Evolutionary conservation across 345 rosid species (phyloP), one percentile per base, ranked within the genome.

Genomic region (Syzygium grande): DNA sequence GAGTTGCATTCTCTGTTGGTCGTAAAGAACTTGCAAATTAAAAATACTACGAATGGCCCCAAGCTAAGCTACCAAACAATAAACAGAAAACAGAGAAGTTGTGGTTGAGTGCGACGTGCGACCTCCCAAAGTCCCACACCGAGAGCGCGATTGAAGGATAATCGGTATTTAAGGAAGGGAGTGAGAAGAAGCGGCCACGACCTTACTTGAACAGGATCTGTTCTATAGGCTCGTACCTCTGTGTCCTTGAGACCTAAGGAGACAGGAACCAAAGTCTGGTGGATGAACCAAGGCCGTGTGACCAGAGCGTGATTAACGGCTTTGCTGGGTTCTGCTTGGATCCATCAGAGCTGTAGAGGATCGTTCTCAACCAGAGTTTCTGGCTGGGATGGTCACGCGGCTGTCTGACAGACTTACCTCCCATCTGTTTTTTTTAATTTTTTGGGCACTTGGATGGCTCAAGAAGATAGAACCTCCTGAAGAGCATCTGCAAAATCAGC

Each of bases 161-260:
- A 29, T 25, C 3, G 0, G 84, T 23, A 29, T 52, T 27, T 77
- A 52, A 15, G 0, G 0, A 2, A 7, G 5, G 14, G 1, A 5
- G 0, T 4, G 11, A 56, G 3, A 21, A 0, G 7, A 0, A 0
- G 0, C 1, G 0, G 0, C 0, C 59, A 58, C 86, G 87, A 58
- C 84, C 77, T 87, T 87, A 83, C 87, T 87, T 89, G 86, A 86
- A 84, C 88, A 84, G 65, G 90, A 86, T 88, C 90, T 88, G 89
- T 56, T 90, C 88, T 86, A 77, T 88, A 88, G 87, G 59, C 29
- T 86, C 87, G 58, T 89, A 16, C 79, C 14, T 49, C 84, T 87
- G 91, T 61, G 17, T 89, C 88, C 55, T 87, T 87, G 25, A 83
- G 11, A 15, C 22, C 86, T 52, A 87, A 87, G 84, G 87, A 52